phyloP scores from a whole-genome alignment of 1,139 yeast genomes.

The Pichia sp. region DNA sequence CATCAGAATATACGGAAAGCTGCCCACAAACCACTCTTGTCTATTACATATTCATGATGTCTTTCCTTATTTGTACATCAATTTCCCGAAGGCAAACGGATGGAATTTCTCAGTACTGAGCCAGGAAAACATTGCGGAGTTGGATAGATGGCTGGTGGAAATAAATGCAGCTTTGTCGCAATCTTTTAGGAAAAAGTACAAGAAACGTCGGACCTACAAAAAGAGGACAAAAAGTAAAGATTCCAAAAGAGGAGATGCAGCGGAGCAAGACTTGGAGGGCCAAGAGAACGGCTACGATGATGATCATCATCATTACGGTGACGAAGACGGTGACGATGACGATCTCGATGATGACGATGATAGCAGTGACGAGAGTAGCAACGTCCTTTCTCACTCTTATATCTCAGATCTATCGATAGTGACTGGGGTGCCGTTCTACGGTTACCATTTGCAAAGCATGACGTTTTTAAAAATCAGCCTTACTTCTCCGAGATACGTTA shows the following conservation, averaged over 20 bases:
- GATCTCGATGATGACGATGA: neutral
- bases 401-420: constrained; percentile 68
- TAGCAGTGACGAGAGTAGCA: neutral
- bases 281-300: neutral
- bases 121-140: constrained; percentile 25
- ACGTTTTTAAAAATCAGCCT: constrained; percentile 65
- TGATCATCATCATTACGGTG: neutral
- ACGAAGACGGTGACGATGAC: constrained; percentile 13
- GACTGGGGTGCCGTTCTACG: constrained; percentile 79
- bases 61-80: constrained; percentile 74
- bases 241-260: constrained; percentile 17
- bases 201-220: constrained; percentile 6
- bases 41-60: constrained; percentile 77
- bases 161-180: constrained; percentile 27
- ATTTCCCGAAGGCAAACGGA: constrained; percentile 40
- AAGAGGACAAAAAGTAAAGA: constrained; percentile 17
- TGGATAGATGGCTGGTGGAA: constrained; percentile 29
- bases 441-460: constrained; percentile 63
- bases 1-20: constrained; percentile 68
- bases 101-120: constrained; percentile 23
- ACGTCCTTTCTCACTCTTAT: constrained; percentile 33
- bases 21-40: constrained; percentile 50
- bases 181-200: constrained; percentile 23
- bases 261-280: constrained; percentile 14
- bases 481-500: constrained; percentile 56